Base-by-base conservation (phyloP, 495 filamentous ascomycete genomes). In the Umbilicaria muhlenbergii region DNA sequence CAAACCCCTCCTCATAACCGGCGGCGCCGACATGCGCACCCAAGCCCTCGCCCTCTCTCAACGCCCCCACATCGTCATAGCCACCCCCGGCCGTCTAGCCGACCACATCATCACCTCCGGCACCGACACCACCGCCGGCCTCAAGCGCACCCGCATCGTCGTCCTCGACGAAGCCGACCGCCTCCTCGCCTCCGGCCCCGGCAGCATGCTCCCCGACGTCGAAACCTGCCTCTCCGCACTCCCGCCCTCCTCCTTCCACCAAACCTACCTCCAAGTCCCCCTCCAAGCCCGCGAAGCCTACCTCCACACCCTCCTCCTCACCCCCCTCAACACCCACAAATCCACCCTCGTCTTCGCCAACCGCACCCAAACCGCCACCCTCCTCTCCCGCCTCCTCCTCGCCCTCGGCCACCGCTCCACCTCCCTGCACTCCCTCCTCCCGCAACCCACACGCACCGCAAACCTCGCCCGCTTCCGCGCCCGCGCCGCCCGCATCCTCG, bases 161-260 rank as follows among this genome's bases (percentile, higher is more conserved):
- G 84, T 99, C 0, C 77, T 99, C 34, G 91, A 99, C 62, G 91
- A 99, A 68, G 91, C 91, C 18, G 91, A 99, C 62, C 77, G 92
- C 34, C 71, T 99, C 16, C 70, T 99, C 14, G 75, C 83, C 19
- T 70, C 76, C 19, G 78, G 75, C 31, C 67, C 69, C 5, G 87
- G 86, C 11, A 86, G 80, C 63, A 93, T 93, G 87, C 69, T 94
- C n/a, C 77, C 83, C 17, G 91, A 95, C 58, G 74, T 99, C 2
- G 86, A 87, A 53, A 85, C 81, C 37, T 94, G 88, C 55, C 68
- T 99, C 3, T 74, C 70, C 4, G 75, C 77, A 2, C 73, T 96
- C 1, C 89, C 91, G 1, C 74, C 86, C 0, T 61, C 70, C 0
- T 56, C 66, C 15, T 71, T 99, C 3, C 69, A 71, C 24, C 89